Evolutionary conservation across 176 grass and related monocot genomes (phyloP).

Genomic region (Eremochloa ophiuroides): DNA sequence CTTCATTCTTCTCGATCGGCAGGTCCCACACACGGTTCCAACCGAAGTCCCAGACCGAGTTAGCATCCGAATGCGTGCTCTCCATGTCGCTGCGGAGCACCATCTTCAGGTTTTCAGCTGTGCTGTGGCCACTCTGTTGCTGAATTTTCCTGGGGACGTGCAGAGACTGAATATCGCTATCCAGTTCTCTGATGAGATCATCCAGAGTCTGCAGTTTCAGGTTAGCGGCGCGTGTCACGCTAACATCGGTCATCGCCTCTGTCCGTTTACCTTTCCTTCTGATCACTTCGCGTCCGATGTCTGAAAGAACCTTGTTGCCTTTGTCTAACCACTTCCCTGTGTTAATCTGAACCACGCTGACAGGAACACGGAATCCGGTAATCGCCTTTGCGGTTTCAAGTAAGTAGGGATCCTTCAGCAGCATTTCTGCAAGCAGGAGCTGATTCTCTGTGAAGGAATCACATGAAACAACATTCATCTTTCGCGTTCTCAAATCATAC

Average conservation of each 20-base stretch:
- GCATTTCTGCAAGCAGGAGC: conserved; percentile 38
- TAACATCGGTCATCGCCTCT: conserved; percentile 22
- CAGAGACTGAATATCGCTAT: conserved; percentile 62
- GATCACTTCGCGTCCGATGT: conserved; percentile 52
- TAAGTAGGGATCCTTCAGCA: conserved; percentile 61
- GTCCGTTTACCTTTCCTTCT: conserved; percentile 62
- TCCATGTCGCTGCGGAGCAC: conserved; percentile 63
- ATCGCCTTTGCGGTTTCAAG: conserved; percentile 50
- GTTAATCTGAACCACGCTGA: conserved; percentile 1
- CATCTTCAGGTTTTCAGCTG: conserved; percentile 35
- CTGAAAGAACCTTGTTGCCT: conserved; percentile 51
- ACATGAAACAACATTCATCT: conserved; percentile 16
- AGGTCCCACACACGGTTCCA: conserved; percentile 42
- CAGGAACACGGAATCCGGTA: conserved; percentile 32
- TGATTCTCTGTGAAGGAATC: conserved; percentile 62
- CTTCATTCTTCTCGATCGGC: conserved; percentile 44
- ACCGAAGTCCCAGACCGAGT: conserved; percentile 77
- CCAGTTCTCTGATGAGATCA: conserved; percentile 68
- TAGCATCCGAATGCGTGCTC: conserved; percentile 52
- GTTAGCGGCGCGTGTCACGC: not conserved
- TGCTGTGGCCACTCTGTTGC: not conserved
- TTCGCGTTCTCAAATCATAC: not conserved
- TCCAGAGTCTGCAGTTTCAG: conserved; percentile 33
- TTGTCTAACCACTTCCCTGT: conserved; percentile 38
- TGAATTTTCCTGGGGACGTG: conserved; percentile 27